Evolutionary conservation across 805 yeast species (phyloP).

Genomic region (Kluyveromyces dobzhanskii): DNA sequence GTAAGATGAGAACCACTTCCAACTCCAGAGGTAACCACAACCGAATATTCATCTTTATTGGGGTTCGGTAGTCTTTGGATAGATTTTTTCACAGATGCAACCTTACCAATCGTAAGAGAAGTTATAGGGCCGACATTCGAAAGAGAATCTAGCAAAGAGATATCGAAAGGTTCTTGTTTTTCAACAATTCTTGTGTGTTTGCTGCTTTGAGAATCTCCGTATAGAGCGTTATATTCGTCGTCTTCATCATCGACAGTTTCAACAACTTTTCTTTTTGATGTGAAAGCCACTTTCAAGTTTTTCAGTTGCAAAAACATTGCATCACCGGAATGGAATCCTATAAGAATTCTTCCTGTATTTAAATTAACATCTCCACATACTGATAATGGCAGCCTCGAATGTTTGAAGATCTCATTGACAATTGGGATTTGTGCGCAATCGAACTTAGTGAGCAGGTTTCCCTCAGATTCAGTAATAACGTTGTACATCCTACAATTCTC

Average conservation of each 20-base stretch:
- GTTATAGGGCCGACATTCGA: conserved; percentile 67
- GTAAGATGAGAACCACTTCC: conserved; percentile 47
- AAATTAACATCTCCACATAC: conserved; percentile 23
- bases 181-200: conserved; percentile 13
- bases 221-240: conserved; percentile 25
- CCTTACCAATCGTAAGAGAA: conserved; percentile 55
- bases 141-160: conserved; percentile 45
- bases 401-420: conserved; percentile 22
- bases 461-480: conserved; percentile 23
- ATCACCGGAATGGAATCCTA: conserved; percentile 55
- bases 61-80: conserved; percentile 64
- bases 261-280: conserved; percentile 30
- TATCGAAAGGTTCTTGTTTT: conserved; percentile 29
- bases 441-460: conserved; percentile 24
- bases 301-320: conserved; percentile 36
- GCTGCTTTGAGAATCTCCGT: conserved; percentile 15
- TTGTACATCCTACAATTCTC: conserved; percentile 18
- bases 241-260: conserved; percentile 29
- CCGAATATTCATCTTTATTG: conserved; percentile 53
- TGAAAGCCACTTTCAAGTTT: conserved; percentile 22
- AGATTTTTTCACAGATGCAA: conserved; percentile 41
- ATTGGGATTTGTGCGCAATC: conserved; percentile 24
- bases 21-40: conserved; percentile 64
- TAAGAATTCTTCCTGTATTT: conserved; percentile 34
- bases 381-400: conserved; percentile 23